Evolutionary conservation across 129 eudicot species (phyloP).

Genomic region (Flaveria linearis): DNA sequence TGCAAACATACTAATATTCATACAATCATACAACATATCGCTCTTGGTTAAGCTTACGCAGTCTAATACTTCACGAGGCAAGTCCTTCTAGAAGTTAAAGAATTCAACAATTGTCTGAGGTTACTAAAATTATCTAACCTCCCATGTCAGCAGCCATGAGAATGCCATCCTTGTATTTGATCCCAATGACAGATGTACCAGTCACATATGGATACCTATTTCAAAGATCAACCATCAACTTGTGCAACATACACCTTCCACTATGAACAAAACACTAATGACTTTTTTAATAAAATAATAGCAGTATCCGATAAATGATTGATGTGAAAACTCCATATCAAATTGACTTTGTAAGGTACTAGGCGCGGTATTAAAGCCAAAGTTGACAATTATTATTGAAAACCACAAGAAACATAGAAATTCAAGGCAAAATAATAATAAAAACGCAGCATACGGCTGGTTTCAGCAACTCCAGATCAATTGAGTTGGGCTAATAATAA

Average conservation of each 20-base stretch:
- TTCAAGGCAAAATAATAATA: not conserved
- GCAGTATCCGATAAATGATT: not conserved
- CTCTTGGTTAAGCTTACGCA: too few relatives aligned
- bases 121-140: slow-evolving; percentile 44
- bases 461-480: slow-evolving; percentile 10
- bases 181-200: slow-evolving; percentile 76
- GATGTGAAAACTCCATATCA: not conserved
- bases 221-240: slow-evolving; percentile 7
- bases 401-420: not conserved
- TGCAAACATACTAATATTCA: too few relatives aligned
- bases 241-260: not conserved
- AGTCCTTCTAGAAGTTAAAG: not conserved
- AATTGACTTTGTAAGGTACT: not conserved
- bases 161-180: slow-evolving; percentile 85
- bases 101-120: not conserved
- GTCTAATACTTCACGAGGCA: not conserved
- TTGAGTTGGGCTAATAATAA: too few relatives aligned
- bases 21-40: too few relatives aligned
- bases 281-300: not conserved
- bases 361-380: not conserved
- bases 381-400: not conserved
- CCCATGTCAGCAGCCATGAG: slow-evolving; percentile 96
- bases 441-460: not conserved
- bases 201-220: slow-evolving; percentile 71
- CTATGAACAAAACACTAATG: not conserved